A percentile compares a stretch with the other conserved stretches of the same genome.
These are phyloP conservation scores for Penicillium sp. DNA, from an alignment of 2,329 filamentous ascomycete species.

Conservation along the genomic window DNA sequence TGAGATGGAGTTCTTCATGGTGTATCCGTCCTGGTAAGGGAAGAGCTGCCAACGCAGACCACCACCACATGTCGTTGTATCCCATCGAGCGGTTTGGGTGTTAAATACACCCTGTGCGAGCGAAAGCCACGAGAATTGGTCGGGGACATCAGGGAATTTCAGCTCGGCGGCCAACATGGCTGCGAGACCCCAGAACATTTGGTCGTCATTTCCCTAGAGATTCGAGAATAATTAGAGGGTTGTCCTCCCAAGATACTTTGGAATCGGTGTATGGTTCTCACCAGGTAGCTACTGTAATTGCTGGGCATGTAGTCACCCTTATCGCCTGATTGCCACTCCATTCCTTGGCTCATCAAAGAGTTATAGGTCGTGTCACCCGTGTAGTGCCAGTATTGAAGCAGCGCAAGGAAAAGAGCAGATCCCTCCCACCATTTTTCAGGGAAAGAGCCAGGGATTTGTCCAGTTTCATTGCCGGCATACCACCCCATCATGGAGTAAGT, in stretches of 20 bases:
- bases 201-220: slow-evolving; percentile 64
- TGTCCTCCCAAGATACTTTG: background rate
- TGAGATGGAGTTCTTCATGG: slow-evolving; percentile 79
- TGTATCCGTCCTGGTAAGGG: slow-evolving; percentile 70
- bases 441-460: slow-evolving; percentile 53
- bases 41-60: slow-evolving; percentile 83
- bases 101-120: slow-evolving; percentile 73
- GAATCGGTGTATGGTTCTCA: background rate
- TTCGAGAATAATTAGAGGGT: background rate
- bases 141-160: slow-evolving; percentile 60
- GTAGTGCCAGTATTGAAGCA: slow-evolving; percentile 69
- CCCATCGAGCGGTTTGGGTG: slow-evolving; percentile 68
- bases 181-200: slow-evolving; percentile 68
- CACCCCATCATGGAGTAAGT: slow-evolving; percentile 54
- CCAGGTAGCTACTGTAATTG: slow-evolving; percentile 39
- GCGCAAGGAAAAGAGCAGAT: slow-evolving; percentile 65
- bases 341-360: slow-evolving; percentile 49
- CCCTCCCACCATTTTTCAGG: slow-evolving; percentile 77
- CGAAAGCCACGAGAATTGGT: slow-evolving; percentile 47
- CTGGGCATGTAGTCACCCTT: slow-evolving; percentile 39
- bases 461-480: slow-evolving; percentile 55
- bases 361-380: slow-evolving; percentile 67
- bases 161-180: slow-evolving; percentile 67
- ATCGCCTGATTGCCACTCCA: slow-evolving; percentile 36
- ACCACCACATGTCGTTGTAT: slow-evolving; percentile 64